Base-by-base conservation (phyloP, 306 rosid species). In the Alnus glutinosa region DNA sequence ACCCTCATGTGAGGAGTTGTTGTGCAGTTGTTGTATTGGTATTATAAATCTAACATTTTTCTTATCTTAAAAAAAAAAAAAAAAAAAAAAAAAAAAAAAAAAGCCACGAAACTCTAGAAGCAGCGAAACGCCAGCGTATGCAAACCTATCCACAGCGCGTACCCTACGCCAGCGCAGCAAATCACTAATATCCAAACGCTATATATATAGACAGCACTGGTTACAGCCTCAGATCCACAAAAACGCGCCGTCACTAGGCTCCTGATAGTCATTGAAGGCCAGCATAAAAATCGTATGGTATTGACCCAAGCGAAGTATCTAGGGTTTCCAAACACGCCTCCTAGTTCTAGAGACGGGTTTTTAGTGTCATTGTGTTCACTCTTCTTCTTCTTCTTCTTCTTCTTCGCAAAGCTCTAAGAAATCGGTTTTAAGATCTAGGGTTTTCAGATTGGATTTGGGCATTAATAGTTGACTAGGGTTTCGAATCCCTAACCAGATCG, bases 381-480 rank as follows among this genome's bases (percentile, higher is more conserved):
- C 18, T n/a, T 2, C 6, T 15, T 14, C 18, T 39, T 36, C 15
- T 39, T 36, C 15, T 15, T 64, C 23, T 37, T 37, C 70, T 36
- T 16, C 71, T 39, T 67, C 12, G 14, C 8, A 9, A 2, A 37
- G 47, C 23, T 64, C 11, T 36, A 14, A 42, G 23, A 67, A 67
- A 32, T 1, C 68, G 18, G 44, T 5, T 30, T 13, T 62, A 23
- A 42, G 10, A 67, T 67, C 72, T 67, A 46, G 73, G 44, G 71
- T 77, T 51, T 44, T 59, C 50, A 68, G 76, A 64, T 83, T 72
- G 73, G n/a, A 14, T 30, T 64, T 64, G 15, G 44, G 2, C 30
- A 12, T 68, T 68, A 2, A 8, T 51, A 13, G 18, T 57, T 23
- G 83, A 77, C 49, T 86, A 55, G n/a, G 74, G 66, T 74, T 63